Evolutionary conservation across 768 basidiomycete genomes (phyloP), one percentile per base, ranked within the genome.

Genomic region (Tubosaeta sp.): DNA sequence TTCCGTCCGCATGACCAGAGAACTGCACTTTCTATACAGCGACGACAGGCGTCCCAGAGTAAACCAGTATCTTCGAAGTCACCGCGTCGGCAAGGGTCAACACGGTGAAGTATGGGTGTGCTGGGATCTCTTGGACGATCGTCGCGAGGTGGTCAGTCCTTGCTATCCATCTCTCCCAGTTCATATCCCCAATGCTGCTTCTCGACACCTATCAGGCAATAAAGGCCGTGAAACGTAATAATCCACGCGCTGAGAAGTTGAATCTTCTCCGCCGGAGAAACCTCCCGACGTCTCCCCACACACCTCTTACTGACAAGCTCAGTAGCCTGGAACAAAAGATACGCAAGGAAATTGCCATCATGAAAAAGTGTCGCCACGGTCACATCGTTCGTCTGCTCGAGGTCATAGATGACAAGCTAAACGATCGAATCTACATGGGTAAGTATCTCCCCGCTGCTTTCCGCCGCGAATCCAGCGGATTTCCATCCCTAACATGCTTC

Each of bases 391-490:
- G 86, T 56, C 78, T 99, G 51, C 83, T 84, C 60, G 94, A 97
- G 69, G 93, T 97, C 65, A 95, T 99, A 55, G 95, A 98, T 69
- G 97, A 97, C 71, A 81, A 84, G 39, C 79, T 87, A 57, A 81
- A 82, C 46, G 86, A 90, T 61, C 89, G 88, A 72, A 88, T 99
- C 39, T 97, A 91, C 71, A 89, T 99, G 80, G 87, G 94, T 95
- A 60, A 70, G 91, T 79, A 29, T 10, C n/a, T 17, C 44, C 50
- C 55, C 48, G 4, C 17, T 49, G 48, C 53, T 48, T 10, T 55
- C 46, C 55, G 34, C 52, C 48, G 42, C 48, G 43, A 57, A 52
- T 45, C 47, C 22, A 51, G 61, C 46, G 47, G 42, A 45, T 57
- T 50, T 56, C 51, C 49, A 48, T 51, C 46, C 54, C 51, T 58